Conservation (phyloP, 306 rosid genomes). For the Inga oerstediana region DNA sequence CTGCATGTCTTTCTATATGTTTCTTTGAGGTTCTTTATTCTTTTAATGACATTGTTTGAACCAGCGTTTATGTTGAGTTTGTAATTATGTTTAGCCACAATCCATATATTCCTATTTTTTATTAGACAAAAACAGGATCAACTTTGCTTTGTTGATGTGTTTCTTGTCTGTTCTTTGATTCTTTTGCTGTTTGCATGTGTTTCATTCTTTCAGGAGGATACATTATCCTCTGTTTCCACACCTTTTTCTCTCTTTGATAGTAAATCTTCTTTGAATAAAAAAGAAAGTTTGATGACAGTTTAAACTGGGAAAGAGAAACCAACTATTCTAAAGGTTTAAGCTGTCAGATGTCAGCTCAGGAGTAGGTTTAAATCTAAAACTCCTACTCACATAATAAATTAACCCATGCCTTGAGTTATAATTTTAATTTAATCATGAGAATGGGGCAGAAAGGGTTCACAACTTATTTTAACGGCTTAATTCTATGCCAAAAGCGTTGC, state of each 20-base stretch:
- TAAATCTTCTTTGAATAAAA: neutral
- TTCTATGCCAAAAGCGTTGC: neutral
- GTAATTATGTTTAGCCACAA: slow-evolving; percentile 2
- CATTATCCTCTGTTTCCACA: neutral
- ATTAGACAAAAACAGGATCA: neutral
- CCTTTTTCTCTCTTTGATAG: neutral
- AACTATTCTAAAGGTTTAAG: neutral
- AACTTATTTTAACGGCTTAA: neutral
- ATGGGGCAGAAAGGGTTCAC: neutral
- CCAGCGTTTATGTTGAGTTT: slow-evolving; percentile 12
- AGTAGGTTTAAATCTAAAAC: neutral
- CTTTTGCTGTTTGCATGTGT: neutral
- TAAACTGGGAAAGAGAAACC: neutral
- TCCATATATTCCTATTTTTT: neutral
- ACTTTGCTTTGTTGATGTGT: neutral
- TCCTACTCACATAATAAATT: neutral
- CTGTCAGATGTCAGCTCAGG: neutral
- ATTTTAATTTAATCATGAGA: neutral
- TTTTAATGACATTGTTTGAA: slow-evolving; percentile 15
- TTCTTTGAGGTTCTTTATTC: slow-evolving; percentile 20
- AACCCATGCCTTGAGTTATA: neutral
- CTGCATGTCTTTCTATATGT: slow-evolving; percentile 15
- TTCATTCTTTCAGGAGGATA: neutral
- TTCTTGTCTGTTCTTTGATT: neutral
- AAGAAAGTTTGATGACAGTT: neutral